Evolutionary conservation across 1,139 yeast genomes (phyloP).

Genomic region (Pichia sp.): DNA sequence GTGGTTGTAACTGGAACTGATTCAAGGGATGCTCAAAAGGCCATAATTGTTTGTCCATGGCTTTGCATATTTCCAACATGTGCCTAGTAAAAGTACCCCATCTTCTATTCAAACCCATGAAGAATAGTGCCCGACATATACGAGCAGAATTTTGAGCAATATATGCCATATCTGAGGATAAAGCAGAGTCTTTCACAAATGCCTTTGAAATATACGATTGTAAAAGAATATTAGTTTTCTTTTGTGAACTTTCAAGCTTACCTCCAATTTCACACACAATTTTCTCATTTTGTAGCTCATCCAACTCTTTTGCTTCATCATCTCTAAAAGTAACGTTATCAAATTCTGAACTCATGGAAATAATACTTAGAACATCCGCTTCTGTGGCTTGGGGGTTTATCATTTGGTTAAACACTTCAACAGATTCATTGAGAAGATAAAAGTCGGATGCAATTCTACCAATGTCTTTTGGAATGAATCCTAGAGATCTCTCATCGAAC

Average conservation of each 20-base stretch:
- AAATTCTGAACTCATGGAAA: constrained; percentile 91
- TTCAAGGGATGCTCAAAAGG: constrained; percentile 83
- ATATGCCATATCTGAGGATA: constrained; percentile 80
- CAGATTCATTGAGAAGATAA: constrained; percentile 74
- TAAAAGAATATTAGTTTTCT: constrained; percentile 79
- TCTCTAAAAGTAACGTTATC: constrained; percentile 84
- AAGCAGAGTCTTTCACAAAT: constrained; percentile 64
- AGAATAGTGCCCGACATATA: constrained; percentile 82
- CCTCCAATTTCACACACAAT: constrained; percentile 82
- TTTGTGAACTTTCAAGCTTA: constrained; percentile 65
- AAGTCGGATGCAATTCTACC: constrained; percentile 96
- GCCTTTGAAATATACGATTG: constrained; percentile 86
- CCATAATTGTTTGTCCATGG: constrained; percentile 83
- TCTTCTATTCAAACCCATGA: constrained; percentile 76
- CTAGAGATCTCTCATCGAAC: constrained; percentile 76
- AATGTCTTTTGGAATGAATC: constrained; percentile 76
- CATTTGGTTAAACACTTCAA: constrained; percentile 83
- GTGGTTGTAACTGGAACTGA: constrained; percentile 75
- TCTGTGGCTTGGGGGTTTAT: constrained; percentile 82
- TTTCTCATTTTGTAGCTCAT: constrained; percentile 49
- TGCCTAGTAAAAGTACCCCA: constrained; percentile 82
- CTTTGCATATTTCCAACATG: constrained; percentile 73
- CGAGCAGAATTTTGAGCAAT: constrained; percentile 95
- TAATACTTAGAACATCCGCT: constrained; percentile 83
- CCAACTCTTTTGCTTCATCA: constrained; percentile 75